phyloP scores from a whole-genome alignment of 192 early-diverging fungal genomes.

The Gamsiella multidivaricata region DNA sequence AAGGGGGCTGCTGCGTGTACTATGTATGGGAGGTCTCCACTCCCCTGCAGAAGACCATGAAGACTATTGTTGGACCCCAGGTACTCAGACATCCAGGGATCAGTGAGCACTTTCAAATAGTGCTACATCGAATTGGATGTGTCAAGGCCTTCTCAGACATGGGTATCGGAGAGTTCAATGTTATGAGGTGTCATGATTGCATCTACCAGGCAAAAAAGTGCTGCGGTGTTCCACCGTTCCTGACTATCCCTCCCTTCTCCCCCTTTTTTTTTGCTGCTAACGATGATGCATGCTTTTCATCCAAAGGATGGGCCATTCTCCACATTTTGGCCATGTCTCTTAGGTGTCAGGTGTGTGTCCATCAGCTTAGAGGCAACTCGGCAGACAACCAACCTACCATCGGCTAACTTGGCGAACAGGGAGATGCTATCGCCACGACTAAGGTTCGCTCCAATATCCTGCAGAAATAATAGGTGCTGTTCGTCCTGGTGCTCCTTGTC shows the following conservation, averaged over 20 bases:
- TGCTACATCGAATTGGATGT: too few relatives aligned
- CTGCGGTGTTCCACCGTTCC: too few relatives aligned
- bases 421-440: constrained; percentile 50
- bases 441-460: constrained; percentile 36
- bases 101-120: too few relatives aligned
- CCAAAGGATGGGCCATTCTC: constrained; percentile 4
- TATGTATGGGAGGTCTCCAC: too few relatives aligned
- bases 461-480: constrained; percentile 36
- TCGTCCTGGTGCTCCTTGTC: constrained; percentile 42
- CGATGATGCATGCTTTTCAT: too few relatives aligned
- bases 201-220: too few relatives aligned
- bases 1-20: background rate
- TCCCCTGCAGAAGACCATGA: background rate
- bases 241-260: background rate
- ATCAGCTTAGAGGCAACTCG: background rate
- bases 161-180: background rate
- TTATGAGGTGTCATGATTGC: background rate
- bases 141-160: too few relatives aligned
- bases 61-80: too few relatives aligned
- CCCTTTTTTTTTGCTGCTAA: background rate
- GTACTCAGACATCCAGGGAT: too few relatives aligned
- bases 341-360: too few relatives aligned
- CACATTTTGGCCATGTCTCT: background rate
- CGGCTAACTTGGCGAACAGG: constrained; percentile 36
- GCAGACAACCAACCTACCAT: constrained; percentile 26